Base-by-base conservation (phyloP, 225 moss, liverwort and hornwort genomes). In the Polytrichum formosum region DNA sequence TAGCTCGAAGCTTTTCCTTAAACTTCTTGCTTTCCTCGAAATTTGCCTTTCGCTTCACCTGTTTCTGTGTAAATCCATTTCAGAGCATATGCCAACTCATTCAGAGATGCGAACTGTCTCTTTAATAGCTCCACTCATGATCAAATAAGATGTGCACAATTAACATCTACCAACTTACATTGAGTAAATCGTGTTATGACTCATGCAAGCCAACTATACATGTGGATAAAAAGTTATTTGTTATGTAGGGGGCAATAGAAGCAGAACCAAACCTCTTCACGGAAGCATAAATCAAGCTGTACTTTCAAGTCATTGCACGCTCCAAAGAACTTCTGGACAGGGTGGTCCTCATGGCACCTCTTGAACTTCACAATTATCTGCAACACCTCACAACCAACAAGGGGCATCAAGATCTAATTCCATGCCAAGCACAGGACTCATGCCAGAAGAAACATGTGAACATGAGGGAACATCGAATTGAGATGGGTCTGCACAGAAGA, bases 301-400 rank as follows among this genome's bases (percentile, higher is more conserved):
- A 90, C 59, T 80, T 97, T 97, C 69, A 97, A 61, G 69, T 88
- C 89, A 69, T 93, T 97, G 84, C 94, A 97, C 26, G 85, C 92
- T 71, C 96, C 94, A 61, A 93, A 83, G 79, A 97, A 94, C 72
- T 97, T 97, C 73, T 85, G 82, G 69, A 91, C 75, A 7, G 97
- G 94, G 74, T 94, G 89, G 56, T 97, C 91, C 56, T 90, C 94
- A 69, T 97, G 97, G 71, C 97, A 97, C 73, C 91, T 89, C 87
- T 90, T 97, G 75, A 94, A 97, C 46, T 85, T 83, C 76, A 89
- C 76, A 67, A 97, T 97, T 53, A 97, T 67, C 97, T 97, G 83
- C 66, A 61, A 70, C 56, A 46, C 22, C n/a, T 16, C 23, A 4
- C 71, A 35, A 25, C n/a, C 26, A 63, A 71, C 37, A 4, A 46